Evolutionary conservation across 2,329 filamentous ascomycete species (phyloP).

Genomic region (Byssochlamys sp.): DNA sequence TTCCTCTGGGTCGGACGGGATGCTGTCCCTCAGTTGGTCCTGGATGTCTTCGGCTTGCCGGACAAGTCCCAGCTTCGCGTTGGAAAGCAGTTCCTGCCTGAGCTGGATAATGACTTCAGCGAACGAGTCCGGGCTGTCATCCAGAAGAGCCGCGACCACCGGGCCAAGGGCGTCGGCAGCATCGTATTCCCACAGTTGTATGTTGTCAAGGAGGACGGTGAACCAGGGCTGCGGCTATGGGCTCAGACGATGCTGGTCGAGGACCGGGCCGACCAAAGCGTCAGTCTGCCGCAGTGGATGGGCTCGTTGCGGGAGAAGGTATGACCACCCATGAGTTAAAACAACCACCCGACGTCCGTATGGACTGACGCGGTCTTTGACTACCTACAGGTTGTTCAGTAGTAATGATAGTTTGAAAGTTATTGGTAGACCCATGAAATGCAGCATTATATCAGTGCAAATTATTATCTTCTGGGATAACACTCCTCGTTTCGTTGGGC

Average conservation of each 20-base stretch:
- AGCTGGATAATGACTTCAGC: slow-evolving; percentile 92
- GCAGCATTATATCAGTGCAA: background rate
- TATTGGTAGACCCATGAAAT: slow-evolving; percentile 9
- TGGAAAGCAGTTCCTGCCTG: slow-evolving; percentile 77
- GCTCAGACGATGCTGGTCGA: slow-evolving; percentile 92
- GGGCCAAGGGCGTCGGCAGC: slow-evolving; percentile 77
- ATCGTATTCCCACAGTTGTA: slow-evolving; percentile 90
- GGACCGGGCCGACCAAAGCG: slow-evolving; percentile 84
- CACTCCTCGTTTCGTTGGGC: background rate
- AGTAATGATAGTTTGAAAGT: slow-evolving; percentile 12
- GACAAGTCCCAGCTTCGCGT: slow-evolving; percentile 79
- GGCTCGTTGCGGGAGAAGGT: slow-evolving; percentile 86
- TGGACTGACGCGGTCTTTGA: slow-evolving; percentile 1
- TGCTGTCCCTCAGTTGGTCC: slow-evolving; percentile 75
- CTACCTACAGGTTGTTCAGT: slow-evolving; percentile 23
- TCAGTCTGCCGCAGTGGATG: slow-evolving; percentile 90
- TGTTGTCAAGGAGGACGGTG: slow-evolving; percentile 86
- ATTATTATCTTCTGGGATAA: background rate
- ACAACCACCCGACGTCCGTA: slow-evolving; percentile 4
- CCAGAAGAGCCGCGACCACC: slow-evolving; percentile 83
- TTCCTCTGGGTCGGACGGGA: slow-evolving; percentile 95
- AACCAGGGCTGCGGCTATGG: slow-evolving; percentile 91
- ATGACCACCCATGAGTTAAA: slow-evolving; percentile 9
- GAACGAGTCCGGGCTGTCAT: slow-evolving; percentile 83
- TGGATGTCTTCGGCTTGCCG: slow-evolving; percentile 80